phyloP scores from a whole-genome alignment of 768 basidiomycete genomes.

The Podaxis rugospora region DNA sequence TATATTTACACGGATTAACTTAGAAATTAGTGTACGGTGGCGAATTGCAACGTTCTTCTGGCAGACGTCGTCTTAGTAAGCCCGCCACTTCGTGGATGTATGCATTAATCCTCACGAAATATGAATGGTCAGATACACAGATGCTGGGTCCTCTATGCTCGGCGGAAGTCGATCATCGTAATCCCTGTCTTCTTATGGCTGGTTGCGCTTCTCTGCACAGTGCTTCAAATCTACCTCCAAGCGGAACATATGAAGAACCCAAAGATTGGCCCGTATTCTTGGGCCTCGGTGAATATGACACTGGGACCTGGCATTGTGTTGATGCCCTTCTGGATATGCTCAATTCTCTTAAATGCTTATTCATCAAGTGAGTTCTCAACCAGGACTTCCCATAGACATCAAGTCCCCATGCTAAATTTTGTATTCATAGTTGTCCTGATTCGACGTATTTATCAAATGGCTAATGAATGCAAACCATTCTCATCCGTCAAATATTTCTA shows the following conservation, averaged over 20 bases:
- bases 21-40: background rate
- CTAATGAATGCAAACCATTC: background rate
- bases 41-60: background rate
- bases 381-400: background rate
- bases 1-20: background rate
- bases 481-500: background rate
- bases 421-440: background rate
- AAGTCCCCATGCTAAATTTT: background rate
- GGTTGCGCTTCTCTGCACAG: background rate
- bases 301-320: background rate
- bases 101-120: background rate
- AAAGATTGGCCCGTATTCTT: background rate
- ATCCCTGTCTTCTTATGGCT: background rate
- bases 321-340: background rate
- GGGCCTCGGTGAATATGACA: background rate
- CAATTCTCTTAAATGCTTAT: background rate
- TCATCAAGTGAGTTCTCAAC: no score
- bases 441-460: background rate
- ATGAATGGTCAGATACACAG: background rate
- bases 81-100: background rate
- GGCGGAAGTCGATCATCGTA: background rate
- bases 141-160: background rate
- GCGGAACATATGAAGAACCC: background rate
- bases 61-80: background rate
- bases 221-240: background rate